Conservation (phyloP, 192 early-diverging fungal genomes). For the Radiomyces spectabilis region DNA sequence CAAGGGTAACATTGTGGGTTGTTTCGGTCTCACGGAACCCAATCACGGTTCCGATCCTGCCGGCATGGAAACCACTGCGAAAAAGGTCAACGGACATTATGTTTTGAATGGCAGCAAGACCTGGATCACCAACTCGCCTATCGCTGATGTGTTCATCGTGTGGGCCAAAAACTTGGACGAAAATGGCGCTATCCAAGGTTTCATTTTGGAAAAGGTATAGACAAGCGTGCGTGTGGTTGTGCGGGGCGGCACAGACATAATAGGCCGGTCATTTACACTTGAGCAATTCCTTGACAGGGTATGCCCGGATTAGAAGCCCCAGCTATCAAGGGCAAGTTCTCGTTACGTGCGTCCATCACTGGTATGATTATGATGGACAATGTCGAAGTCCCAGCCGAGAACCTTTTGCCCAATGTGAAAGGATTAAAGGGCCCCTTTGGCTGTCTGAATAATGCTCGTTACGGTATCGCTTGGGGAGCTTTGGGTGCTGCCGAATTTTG, state of each 20-base stretch:
- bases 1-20: constrained; percentile 79
- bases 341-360: constrained; percentile 86
- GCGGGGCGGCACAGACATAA: no score
- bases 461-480: constrained; percentile 95
- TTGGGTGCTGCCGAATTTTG: constrained; percentile 94
- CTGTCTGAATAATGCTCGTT: constrained; percentile 96
- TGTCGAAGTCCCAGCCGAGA: constrained; percentile 85
- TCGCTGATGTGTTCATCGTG: constrained; percentile 93
- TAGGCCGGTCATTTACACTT: no score
- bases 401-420: constrained; percentile 83
- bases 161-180: constrained; percentile 88
- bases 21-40: constrained; percentile 96
- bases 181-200: constrained; percentile 80
- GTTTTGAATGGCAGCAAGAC: constrained; percentile 91
- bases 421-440: constrained; percentile 95
- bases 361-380: constrained; percentile 99
- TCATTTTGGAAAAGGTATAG: constrained; percentile 82
- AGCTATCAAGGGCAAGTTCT: constrained; percentile 92
- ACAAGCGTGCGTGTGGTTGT: background rate
- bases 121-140: constrained; percentile 98
- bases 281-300: constrained; percentile 46
- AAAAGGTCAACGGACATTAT: constrained; percentile 60
- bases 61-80: constrained; percentile 87
- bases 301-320: constrained; percentile 89
- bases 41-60: constrained; percentile 95